Base-by-base conservation (phyloP, 1,284 basidiomycete species). In the Ustilago sp. region DNA sequence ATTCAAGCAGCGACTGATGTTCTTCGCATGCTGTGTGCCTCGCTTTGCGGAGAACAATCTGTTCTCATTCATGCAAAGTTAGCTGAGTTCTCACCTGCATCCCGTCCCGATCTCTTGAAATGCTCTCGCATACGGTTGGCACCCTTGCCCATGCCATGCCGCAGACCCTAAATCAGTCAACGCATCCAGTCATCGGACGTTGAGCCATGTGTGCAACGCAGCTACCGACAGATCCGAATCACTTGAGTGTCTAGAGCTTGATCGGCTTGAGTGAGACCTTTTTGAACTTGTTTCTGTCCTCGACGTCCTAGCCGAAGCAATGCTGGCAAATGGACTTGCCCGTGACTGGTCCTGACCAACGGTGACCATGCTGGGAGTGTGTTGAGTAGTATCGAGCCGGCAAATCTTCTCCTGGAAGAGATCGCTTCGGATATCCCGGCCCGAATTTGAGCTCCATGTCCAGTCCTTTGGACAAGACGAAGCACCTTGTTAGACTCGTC, bases 91-190 rank as follows among this genome's bases (percentile, higher is more conserved):
- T 19, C 17, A 45, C n/a, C 13, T n/a, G n/a, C 43, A 19, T 45
- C 43, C 43, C 43, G 43, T 45, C 43, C 43, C 43, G 43, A 45
- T 45, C 43, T 45, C n/a, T 45, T 19, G 43, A 19, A n/a, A 45
- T 7, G 43, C 17, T 45, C n/a, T 45, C 43, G 19, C n/a, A 23
- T 45, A 8, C 43, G 6, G n/a, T 41, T 15, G 23, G 23, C 23
- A 28, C 23, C 23, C 23, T 28, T 28, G 23, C 23, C 23, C 23
- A 28, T 28, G 23, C 3, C 3, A 28, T 28, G 23, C 23, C 23
- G 23, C 23, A 28, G 23, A 28, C 3, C 23, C 23, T 28, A 28
- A 3, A 28, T 28, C 3, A 28, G 23, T 28, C 23, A 28, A 28
- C 23, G 23, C 23, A 28, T 28, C 3, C 23, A 28, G 23, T 28